Percentiles rank a stretch among this genome's conserved stretches.
Conservation (phyloP, 2,329 filamentous ascomycete species). For the Ramularia collo-cygni region DNA sequence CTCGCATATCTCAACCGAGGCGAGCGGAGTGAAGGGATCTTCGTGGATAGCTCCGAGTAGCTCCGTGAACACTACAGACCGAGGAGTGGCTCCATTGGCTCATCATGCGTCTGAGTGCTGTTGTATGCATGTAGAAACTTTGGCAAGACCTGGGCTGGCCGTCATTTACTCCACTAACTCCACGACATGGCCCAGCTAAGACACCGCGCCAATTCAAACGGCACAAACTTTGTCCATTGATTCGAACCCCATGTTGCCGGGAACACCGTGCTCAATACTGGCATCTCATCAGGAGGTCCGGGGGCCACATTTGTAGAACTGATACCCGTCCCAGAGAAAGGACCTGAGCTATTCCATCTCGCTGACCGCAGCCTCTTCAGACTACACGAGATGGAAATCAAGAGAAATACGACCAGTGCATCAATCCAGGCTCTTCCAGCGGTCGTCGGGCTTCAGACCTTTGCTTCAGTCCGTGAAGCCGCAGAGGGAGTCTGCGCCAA, state of each 20-base stretch:
- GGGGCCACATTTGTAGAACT: conserved; percentile 41
- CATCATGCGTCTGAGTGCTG: too few species aligned
- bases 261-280: conserved; percentile 39
- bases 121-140: too few species aligned
- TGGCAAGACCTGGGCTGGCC: too few species aligned
- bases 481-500: conserved; percentile 28
- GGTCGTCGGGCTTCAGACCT: conserved; percentile 28
- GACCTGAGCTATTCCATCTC: conserved; percentile 41
- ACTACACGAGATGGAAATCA: conserved; percentile 26
- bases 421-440: conserved; percentile 16
- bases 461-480: conserved; percentile 28
- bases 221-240: too few species aligned
- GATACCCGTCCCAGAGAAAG: conserved; percentile 37
- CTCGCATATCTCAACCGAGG: too few species aligned
- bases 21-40: too few species aligned
- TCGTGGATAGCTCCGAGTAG: too few species aligned
- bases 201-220: too few species aligned
- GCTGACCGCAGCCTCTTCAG: conserved; percentile 40
- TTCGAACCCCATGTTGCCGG: conserved; percentile 15
- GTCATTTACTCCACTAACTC: too few species aligned
- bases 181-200: too few species aligned
- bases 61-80: too few species aligned
- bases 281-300: conserved; percentile 29
- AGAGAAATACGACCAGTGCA: conserved; percentile 21
- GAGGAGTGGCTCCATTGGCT: too few species aligned